A percentile compares a stretch with the other conserved stretches of the same genome.
Evolutionary conservation across 306 rosid genomes (phyloP).

Genomic region (Canavalia gladiata): DNA sequence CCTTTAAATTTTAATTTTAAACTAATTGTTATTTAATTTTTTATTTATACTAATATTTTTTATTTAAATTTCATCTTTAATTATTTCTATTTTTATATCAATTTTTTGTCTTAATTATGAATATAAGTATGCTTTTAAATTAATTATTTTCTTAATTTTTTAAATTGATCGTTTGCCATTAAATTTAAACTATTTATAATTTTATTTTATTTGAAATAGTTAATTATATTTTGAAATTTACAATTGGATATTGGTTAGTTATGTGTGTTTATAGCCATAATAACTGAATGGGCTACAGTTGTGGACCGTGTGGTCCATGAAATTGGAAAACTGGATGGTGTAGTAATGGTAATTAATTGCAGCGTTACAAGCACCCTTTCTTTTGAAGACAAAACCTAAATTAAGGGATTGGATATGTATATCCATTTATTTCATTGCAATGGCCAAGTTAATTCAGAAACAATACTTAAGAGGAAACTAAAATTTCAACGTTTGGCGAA

Average conservation of each 20-base stretch:
- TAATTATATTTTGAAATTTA: background rate
- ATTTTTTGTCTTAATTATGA: background rate
- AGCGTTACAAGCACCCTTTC: background rate
- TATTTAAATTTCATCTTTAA: background rate
- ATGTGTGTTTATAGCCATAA: background rate
- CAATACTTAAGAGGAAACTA: too few species aligned
- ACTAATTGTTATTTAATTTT: too few species aligned
- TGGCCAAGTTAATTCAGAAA: too few species aligned
- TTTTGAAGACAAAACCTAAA: background rate
- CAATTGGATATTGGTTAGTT: background rate
- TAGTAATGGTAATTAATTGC: background rate
- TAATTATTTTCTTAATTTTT: background rate
- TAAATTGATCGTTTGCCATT: background rate
- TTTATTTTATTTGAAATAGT: background rate
- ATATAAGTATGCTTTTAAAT: background rate
- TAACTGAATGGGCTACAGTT: background rate
- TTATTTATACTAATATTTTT: too few species aligned
- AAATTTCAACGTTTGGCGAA: too few species aligned
- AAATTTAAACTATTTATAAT: background rate
- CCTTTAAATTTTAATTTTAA: too few species aligned
- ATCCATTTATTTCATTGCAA: too few species aligned
- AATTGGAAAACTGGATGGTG: constrained; percentile 1
- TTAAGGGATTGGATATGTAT: background rate
- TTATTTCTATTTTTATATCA: background rate
- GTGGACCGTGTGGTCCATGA: background rate